These are phyloP conservation scores for Clathrus columnatus DNA, from an alignment of 768 basidiomycete species.

Conservation along the genomic window DNA sequence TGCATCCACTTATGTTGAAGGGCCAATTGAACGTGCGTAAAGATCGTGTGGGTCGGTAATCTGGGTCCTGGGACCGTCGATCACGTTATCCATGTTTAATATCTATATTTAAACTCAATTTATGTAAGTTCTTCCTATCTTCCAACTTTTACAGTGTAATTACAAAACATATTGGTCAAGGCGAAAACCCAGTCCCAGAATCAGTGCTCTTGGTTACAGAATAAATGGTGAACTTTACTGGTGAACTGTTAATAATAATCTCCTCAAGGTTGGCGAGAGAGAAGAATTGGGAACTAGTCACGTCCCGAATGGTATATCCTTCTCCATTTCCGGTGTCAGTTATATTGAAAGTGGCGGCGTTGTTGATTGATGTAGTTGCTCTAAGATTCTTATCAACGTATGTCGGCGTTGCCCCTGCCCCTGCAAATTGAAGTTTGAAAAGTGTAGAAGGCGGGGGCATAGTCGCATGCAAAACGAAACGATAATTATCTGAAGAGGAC, in stretches of 20 bases:
- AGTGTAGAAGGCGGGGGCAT: background rate
- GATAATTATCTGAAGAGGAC: background rate
- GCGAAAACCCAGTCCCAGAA: conserved; percentile 3
- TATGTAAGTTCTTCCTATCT: background rate
- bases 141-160: background rate
- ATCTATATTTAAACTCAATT: background rate
- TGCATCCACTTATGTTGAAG: too few relatives aligned
- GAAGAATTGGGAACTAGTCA: background rate
- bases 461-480: background rate
- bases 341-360: background rate
- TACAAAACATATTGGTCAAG: background rate
- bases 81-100: background rate
- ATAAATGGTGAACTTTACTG: background rate
- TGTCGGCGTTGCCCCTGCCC: background rate
- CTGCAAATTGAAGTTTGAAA: background rate
- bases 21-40: too few relatives aligned
- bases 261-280: background rate
- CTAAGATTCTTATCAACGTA: background rate
- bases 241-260: background rate
- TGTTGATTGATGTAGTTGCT: background rate
- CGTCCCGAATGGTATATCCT: background rate
- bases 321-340: background rate
- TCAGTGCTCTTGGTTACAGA: conserved; percentile 11
- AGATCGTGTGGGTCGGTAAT: too few relatives aligned
- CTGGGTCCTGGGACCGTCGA: background rate